Evolutionary conservation across 768 basidiomycete species (phyloP), one percentile per base, ranked within the genome.

Genomic region (Nidularia pulvinata): DNA sequence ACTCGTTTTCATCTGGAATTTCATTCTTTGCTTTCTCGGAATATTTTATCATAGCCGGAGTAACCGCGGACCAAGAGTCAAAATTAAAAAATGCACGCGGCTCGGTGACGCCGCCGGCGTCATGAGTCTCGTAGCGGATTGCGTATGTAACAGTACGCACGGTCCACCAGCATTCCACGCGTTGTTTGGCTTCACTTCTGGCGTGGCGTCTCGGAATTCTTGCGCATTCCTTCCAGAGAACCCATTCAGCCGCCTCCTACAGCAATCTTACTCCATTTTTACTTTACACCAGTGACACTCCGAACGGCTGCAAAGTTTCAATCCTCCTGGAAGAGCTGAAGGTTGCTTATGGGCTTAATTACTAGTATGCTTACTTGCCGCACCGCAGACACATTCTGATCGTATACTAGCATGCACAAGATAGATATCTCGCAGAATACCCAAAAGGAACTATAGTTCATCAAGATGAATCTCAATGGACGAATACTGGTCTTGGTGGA

Each of bases 401-500:
- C 19, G 19, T 19, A 19, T 19, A 19, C 19, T 25, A 84, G 83
- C 13, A 65, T 76, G 47, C 65, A 79, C 53, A 69, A 60, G 32
- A 77, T 93, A 56, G 71, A 83, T 51, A 72, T 93, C 54, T 67
- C 66, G 6, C 77, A 80, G 59, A 84, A 84, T 59, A 56, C 49
- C 3, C 43, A 49, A 11, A 56, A 75, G 67, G 71, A 88, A 61
- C 79, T 79, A 0, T 90, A 85, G 85, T 93, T 83, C 69, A 73
- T 92, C 54, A 73, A 78, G 32, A 63, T 85, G 60, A 87, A 87
- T 63, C 85, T 83, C 4, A 88, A 86, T 57, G 83, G 84, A 33
- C 65, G 86, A 46, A 89, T 89, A 52, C 87, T 88, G 7, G 78
- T 80, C 34, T 70, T 90, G 42, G 71, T 82, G 33, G 85, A 90